These are phyloP conservation scores for Sistotremastrum niveocremeum DNA, from an alignment of 768 basidiomycete genomes.

Conservation along the genomic window DNA sequence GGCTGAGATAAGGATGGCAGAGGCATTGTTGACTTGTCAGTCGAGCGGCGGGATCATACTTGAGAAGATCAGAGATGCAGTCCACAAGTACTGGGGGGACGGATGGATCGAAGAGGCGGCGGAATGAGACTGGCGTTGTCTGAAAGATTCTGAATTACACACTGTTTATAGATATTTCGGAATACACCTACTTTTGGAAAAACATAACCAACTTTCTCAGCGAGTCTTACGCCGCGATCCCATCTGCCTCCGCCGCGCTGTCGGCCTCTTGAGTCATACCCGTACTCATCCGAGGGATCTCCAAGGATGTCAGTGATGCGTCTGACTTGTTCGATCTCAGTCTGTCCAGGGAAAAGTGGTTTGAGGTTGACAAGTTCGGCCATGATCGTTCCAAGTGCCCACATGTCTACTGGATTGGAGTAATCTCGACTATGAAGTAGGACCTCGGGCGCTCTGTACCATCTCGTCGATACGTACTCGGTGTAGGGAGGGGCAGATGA, in stretches of 20 bases:
- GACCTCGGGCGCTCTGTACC: slow-evolving; percentile 99
- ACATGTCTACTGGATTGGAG: slow-evolving; percentile 96
- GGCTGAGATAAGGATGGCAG: slow-evolving; percentile 72
- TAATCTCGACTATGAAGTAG: slow-evolving; percentile 85
- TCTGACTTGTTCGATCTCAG: slow-evolving; percentile 85
- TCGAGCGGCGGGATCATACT: slow-evolving; percentile 80
- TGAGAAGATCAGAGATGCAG: slow-evolving; percentile 83
- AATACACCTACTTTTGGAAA: slow-evolving; percentile 68
- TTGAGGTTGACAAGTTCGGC: slow-evolving; percentile 91
- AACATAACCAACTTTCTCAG: slow-evolving; percentile 68
- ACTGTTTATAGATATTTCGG: slow-evolving; percentile 2
- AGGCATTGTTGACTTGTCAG: slow-evolving; percentile 80
- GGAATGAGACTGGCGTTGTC: slow-evolving; percentile 53
- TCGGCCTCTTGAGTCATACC: slow-evolving; percentile 53
- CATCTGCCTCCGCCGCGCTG: slow-evolving; percentile 79
- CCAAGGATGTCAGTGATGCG: slow-evolving; percentile 89
- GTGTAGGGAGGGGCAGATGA: slow-evolving; percentile 86
- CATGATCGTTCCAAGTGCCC: slow-evolving; percentile 98
- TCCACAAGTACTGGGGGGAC: slow-evolving; percentile 76
- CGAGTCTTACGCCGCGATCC: slow-evolving; percentile 77
- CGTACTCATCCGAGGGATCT: slow-evolving; percentile 78
- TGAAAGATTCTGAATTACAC: slow-evolving; percentile 16
- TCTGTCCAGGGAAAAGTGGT: slow-evolving; percentile 88
- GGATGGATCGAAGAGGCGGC: slow-evolving; percentile 60
- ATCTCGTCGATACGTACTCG: slow-evolving; percentile 97